These are phyloP conservation scores for Ganoderma sp. DNA, from an alignment of 1,284 basidiomycete genomes.

Conservation along the genomic window DNA sequence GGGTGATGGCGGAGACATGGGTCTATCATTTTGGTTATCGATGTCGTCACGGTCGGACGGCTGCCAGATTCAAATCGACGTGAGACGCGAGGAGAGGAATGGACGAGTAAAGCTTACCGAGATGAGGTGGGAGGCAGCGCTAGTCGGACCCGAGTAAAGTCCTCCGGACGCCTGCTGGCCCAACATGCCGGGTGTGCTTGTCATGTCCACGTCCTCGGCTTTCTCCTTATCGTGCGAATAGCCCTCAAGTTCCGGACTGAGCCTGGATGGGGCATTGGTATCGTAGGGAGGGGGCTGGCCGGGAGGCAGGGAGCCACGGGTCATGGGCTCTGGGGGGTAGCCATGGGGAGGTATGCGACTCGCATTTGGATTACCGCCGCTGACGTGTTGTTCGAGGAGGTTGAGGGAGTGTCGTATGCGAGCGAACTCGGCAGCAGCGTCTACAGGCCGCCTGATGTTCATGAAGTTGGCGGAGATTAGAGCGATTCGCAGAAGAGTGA, in stretches of 20 bases:
- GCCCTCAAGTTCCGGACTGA: constrained; percentile 24
- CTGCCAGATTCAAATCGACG: constrained; percentile 21
- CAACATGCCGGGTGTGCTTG: constrained; percentile 63
- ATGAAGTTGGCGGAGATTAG: constrained; percentile 25
- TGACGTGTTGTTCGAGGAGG: constrained; percentile 71
- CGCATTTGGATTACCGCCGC: constrained; percentile 38
- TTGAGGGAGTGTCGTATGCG: constrained; percentile 75
- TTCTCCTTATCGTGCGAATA: constrained; percentile 47
- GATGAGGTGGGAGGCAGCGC: constrained; percentile 68
- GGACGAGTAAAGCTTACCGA: constrained; percentile 49
- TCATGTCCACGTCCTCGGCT: constrained; percentile 26
- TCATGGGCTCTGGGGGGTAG: constrained; percentile 19
- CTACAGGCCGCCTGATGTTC: constrained; percentile 51
- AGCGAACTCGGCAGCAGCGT: constrained; percentile 74
- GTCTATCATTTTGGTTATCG: constrained; percentile 41
- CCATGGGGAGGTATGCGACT: constrained; percentile 18
- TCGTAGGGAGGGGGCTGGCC: constrained; percentile 22
- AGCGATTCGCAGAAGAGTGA: constrained; percentile 22
- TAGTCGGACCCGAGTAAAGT: constrained; percentile 75
- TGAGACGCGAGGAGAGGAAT: constrained; percentile 14
- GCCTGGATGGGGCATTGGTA: constrained; percentile 10
- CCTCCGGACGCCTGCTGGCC: constrained; percentile 68
- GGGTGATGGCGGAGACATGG: constrained; percentile 19
- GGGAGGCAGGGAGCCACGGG: constrained; percentile 16
- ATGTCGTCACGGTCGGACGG: constrained; percentile 47